phyloP scores from a whole-genome alignment of 2,329 filamentous ascomycete genomes.

The Huntiella moniliformis region DNA sequence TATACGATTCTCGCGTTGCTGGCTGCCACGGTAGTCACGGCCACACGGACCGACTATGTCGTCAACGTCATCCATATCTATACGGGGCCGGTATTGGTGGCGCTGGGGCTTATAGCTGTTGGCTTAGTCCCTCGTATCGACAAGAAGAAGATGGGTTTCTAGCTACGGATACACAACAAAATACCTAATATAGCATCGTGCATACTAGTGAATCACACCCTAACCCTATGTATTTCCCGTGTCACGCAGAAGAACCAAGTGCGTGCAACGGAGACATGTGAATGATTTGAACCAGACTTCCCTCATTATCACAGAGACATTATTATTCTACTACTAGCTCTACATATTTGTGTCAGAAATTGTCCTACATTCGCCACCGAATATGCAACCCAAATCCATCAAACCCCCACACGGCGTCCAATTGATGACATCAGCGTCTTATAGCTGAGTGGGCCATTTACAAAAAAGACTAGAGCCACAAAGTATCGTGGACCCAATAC shows the following conservation, averaged over 20 bases:
- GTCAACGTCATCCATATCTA: constrained; percentile 48
- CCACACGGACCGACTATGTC: constrained; percentile 61
- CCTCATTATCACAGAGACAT: no score
- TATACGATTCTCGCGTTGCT: constrained; percentile 56
- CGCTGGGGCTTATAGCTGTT: constrained; percentile 43
- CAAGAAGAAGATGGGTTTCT: constrained; percentile 55
- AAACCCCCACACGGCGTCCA: no score
- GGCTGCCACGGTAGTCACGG: constrained; percentile 54
- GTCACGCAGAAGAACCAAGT: no score
- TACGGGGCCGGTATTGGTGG: constrained; percentile 56
- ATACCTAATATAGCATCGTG: not conserved
- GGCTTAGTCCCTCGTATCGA: constrained; percentile 66
- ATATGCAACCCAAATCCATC: no score
- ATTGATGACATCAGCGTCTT: no score
- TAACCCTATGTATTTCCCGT: no score
- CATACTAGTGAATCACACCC: not conserved
- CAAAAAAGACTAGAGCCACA: no score
- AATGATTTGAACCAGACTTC: no score
- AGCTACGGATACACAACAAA: not conserved
- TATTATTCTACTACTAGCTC: not conserved
- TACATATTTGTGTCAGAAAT: not conserved
- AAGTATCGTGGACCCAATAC: no score
- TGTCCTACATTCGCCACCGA: no score
- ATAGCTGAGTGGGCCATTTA: no score
- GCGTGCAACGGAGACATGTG: no score